Percentiles rank a stretch among this genome's conserved stretches.
These are phyloP conservation scores for Aurifilum marmelostoma DNA, from an alignment of 2,329 filamentous ascomycete species.

Conservation along the genomic window DNA sequence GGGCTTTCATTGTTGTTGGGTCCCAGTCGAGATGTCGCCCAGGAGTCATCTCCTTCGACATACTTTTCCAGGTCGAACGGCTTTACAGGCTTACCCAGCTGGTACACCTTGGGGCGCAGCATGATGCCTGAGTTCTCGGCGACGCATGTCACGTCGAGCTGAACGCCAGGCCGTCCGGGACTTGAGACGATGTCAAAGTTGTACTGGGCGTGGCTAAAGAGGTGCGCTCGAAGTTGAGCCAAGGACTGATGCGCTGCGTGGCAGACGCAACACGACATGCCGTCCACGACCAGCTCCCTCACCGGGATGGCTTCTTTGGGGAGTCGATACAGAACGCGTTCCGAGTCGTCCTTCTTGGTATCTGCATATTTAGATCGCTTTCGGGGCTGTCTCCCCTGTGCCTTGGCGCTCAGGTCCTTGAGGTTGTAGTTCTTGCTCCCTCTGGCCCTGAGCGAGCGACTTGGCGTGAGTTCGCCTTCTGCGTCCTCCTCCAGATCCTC, in stretches of 20 bases:
- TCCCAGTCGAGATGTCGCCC: conserved; percentile 47
- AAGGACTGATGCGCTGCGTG: conserved; percentile 52
- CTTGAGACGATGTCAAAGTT: conserved; percentile 46
- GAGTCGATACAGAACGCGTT: conserved; percentile 50
- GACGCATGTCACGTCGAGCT: conserved; percentile 44
- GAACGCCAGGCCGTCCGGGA: conserved; percentile 42
- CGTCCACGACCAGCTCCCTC: conserved; percentile 38
- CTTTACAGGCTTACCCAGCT: conserved; percentile 47
- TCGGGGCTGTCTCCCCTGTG: conserved; percentile 54
- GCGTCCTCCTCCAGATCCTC: conserved; percentile 50
- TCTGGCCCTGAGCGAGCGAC: conserved; percentile 53
- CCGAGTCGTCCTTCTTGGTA: conserved; percentile 40
- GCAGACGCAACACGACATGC: conserved; percentile 56
- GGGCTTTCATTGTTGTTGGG: conserved; percentile 39
- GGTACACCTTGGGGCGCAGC: conserved; percentile 41
- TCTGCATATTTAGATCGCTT: conserved; percentile 39
- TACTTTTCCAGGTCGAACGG: conserved; percentile 51
- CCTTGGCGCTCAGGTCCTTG: conserved; percentile 61
- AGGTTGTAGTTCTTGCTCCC: conserved; percentile 60
- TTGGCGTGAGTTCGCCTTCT: conserved; percentile 55
- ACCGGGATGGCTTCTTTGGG: conserved; percentile 50
- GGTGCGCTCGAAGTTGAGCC: conserved; percentile 52
- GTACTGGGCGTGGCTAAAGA: conserved; percentile 53
- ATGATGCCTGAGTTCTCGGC: conserved; percentile 29
- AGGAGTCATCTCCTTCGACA: conserved; percentile 50